Evolutionary conservation across 208 protist genomes (phyloP), one percentile per base, ranked within the genome.

Genomic region (Leishmania amazonensis): DNA sequence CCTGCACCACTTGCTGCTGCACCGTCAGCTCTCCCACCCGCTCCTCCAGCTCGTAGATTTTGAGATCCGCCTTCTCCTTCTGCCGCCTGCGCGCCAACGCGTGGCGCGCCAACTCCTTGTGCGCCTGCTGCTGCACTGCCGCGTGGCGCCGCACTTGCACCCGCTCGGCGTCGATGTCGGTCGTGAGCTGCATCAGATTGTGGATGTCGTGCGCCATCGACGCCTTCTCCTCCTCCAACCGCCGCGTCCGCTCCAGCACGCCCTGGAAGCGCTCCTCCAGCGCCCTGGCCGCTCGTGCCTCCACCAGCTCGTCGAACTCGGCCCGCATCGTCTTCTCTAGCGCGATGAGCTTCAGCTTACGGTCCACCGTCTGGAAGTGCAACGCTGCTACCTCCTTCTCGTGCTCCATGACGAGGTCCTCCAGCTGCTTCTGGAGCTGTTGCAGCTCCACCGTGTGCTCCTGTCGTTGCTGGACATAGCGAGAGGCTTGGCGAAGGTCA

Each of bases 311-410:
- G 45, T 93, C 45, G 67, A 95, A 95, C 75, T 85, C 68, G 51
- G 89, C 89, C 57, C 87, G 85, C 91, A 97, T 95, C 35, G 84
- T 88, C 79, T 90, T 87, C 76, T 97, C 94, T 54, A 97, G 75
- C 35, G 94, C 90, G 38, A 95, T 83, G 35, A 97, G 85, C 54
- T 90, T 86, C 85, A 97, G 91, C 75, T 97, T 97, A 24, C 94
- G 89, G 78, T 97, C 94, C 17, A 97, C 85, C 45, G 90, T 94
- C 76, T 95, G 89, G 78, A 95, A 95, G 71, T 91, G 90, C 79
- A 97, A 84, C 28, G 87, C 88, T 38, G 87, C 81, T 67, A 95
- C 49, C 80, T 95, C 91, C 72, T 87, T 85, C 79, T 95, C 91
- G 64, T 97, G 94, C 58, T 65, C 77, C 45, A 80, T 77, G 21